Base-by-base conservation (phyloP, 1,284 basidiomycete species). In the Ganoderma sinense region DNA sequence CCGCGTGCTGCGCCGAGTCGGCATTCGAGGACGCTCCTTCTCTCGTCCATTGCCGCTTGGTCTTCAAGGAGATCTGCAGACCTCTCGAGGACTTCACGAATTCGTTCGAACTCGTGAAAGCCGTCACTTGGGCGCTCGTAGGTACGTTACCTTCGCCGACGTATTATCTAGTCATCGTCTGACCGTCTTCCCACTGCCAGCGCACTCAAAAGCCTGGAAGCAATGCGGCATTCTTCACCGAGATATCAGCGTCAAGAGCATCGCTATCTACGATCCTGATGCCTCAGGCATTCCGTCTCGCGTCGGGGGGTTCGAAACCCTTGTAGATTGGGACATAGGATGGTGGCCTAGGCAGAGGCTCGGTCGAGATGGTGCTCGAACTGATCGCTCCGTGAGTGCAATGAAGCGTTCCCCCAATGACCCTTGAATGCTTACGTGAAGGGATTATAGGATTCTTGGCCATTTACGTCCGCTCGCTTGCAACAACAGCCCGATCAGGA, bases 251-350 rank as follows among this genome's bases (percentile, higher is more conserved):
- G 48, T 62, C 11, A 56, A 41, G 7, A 71, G 66, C 31, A 68
- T 71, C 23, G 31, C 67, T 29, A 55, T 71, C 23, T 60, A 43
- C 23, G 64, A 66, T 55, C 6, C 55, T 56, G 55, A 36, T n/a
- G 51, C 51, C 55, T 20, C 33, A 2, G 48, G 40, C n/a, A 13
- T 20, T 61, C 26, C 60, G 31, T 39, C 33, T 13, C 39, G 23
- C 43, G 20, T 31, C 31, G 55, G 55, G 10, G 23, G 55, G 16
- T 26, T 56, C 14, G 70, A 67, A 7, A 33, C 64, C 2, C 67
- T 71, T 10, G 45, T 23, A 10, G 62, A 71, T 40, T 71, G 70
- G 67, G 70, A 71, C 33, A 20, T 60, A n/a, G 68, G 65, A 4
- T 53, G 53, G 62, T 10, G 5, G 6, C 23, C 61, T 2, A n/a